Conservation (phyloP, 805 yeast species). For the Yarrowia sp. region DNA sequence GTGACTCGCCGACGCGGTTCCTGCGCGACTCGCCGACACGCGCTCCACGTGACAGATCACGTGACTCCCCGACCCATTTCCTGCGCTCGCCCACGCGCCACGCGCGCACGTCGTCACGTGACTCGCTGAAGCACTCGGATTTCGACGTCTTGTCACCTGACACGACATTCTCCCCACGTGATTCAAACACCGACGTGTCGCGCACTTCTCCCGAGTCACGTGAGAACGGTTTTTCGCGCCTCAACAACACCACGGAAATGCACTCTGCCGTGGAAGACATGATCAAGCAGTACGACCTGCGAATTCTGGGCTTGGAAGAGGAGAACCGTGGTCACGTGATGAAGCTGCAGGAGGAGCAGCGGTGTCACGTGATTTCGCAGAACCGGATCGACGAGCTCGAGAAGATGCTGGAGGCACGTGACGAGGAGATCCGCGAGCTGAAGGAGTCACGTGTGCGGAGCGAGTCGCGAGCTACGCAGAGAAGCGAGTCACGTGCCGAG, state of each 20-base stretch:
- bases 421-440: background rate
- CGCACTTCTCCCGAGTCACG: constrained; percentile 20
- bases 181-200: constrained; percentile 13
- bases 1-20: background rate
- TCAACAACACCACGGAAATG: constrained; percentile 28
- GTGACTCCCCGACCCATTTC: constrained; percentile 1
- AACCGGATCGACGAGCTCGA: background rate
- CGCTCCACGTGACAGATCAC: too few relatives aligned
- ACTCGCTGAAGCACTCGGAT: background rate
- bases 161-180: constrained; percentile 12
- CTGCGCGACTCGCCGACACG: background rate
- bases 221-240: constrained; percentile 5
- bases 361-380: background rate
- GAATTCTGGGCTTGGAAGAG: constrained; percentile 1
- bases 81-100: background rate
- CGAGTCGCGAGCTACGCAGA: background rate
- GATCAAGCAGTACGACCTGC: constrained; percentile 35
- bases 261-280: constrained; percentile 24
- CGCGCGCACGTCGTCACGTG: constrained; percentile 7
- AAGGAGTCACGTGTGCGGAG: background rate
- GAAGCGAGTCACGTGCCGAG: background rate
- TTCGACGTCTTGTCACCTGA: constrained; percentile 16
- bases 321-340: background rate
- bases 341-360: background rate
- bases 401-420: background rate